Evolutionary conservation across 495 filamentous ascomycete species (phyloP), one percentile per base, ranked within the genome.

Genomic region (Daldinia grandis): DNA sequence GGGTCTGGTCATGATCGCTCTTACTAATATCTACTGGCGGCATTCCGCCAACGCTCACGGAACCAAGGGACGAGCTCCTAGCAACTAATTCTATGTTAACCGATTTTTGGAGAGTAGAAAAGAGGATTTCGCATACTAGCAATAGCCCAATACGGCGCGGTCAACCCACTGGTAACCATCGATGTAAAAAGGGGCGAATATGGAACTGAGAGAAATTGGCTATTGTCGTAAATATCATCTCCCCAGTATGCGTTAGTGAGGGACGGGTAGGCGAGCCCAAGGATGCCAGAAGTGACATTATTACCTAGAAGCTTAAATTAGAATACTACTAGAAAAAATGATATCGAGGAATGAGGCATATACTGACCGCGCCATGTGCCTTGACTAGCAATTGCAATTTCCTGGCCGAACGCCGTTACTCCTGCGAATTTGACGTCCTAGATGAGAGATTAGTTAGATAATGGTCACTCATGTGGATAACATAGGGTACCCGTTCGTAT

Each of bases 191-290:
- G 71, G 0, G 89, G 87, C 44, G 79, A 83, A 78, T 91, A 91
- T 0, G 75, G 58, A 3, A 76, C 66, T 27, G 69, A 76, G 62
- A 64, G 84, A 33, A 66, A 68, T 44, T 60, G 73, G 25, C 66
- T 80, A 60, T 47, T 38, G 24, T 58, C 71, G 14, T 78, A 59
- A 19, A 77, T 73, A 10, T 78, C 65, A 15, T 65, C 51, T 37
- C 61, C 65, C 69, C 17, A 31, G 24, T 58, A 68, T 0, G 69
- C 59, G 17, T 25, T 72, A 2, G 64, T 62, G 10, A 89, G 67
- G 0, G 80, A 71, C 4, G 87, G 88, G 64, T 88, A 92, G 0
- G 82, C 87, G 24, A 92, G 80, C 2, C 90, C 89, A 7, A 92
- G 76, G 17, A 91, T 66, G 3, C 90, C 90, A 68, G 80, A 83